These are phyloP conservation scores for Fereydounia khargensis DNA, from an alignment of 1,284 basidiomycete genomes.

Conservation along the genomic window DNA sequence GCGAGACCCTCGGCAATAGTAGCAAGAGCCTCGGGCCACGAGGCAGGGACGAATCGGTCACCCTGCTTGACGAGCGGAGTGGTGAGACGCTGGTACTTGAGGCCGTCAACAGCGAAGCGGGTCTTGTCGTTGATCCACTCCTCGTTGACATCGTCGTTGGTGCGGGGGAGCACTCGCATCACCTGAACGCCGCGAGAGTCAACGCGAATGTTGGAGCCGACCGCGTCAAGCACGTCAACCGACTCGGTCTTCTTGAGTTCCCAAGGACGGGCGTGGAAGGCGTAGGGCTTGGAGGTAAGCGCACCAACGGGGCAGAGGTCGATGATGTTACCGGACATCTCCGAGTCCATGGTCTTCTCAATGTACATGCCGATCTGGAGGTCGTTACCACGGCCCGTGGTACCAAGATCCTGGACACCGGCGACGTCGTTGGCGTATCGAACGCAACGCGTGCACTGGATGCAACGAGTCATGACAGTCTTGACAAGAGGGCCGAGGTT, in stretches of 20 bases:
- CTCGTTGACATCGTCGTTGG: constrained; percentile 98
- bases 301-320: constrained; percentile 95
- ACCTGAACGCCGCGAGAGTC: constrained; percentile 94
- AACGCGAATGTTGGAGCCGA: constrained; percentile 94
- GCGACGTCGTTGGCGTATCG: constrained; percentile 99
- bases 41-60: constrained; percentile 83
- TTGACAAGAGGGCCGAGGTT: constrained; percentile 96
- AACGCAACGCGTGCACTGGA: constrained; percentile 98
- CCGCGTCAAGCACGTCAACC: constrained; percentile 94
- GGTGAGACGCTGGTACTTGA: constrained; percentile 92
- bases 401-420: constrained; percentile 94
- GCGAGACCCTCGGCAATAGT: constrained; percentile 77
- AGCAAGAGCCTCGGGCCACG: constrained; percentile 88
- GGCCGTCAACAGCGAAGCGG: constrained; percentile 90
- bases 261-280: constrained; percentile 95
- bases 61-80: constrained; percentile 86
- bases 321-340: constrained; percentile 94
- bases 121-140: constrained; percentile 99
- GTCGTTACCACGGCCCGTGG: constrained; percentile 95
- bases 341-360: constrained; percentile 94
- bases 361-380: constrained; percentile 98
- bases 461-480: constrained; percentile 99
- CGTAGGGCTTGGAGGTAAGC: constrained; percentile 95
- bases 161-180: constrained; percentile 93
- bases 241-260: constrained; percentile 98